Conservation (phyloP, 768 basidiomycete genomes). For the Symmetrospora coprosmae region DNA sequence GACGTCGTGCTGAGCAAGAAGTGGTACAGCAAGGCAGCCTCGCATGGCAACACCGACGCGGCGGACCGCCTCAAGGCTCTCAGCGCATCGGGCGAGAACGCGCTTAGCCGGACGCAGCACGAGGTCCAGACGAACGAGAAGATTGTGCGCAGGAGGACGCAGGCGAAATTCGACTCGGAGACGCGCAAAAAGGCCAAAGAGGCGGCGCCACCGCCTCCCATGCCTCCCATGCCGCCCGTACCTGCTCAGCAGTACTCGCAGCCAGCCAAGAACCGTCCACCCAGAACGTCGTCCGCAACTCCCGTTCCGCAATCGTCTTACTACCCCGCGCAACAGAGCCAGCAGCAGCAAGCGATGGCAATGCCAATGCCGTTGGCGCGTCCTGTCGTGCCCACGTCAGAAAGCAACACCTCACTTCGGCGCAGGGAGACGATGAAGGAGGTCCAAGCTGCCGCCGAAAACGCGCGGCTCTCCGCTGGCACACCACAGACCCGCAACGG, state of each 20-base stretch:
- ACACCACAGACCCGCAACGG: background rate
- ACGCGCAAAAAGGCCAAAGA: no score
- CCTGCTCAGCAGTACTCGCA: background rate
- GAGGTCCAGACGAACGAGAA: conserved; percentile 61
- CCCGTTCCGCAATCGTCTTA: no score
- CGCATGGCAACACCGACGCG: conserved; percentile 71
- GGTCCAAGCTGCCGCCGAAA: conserved; percentile 28
- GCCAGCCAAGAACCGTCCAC: background rate
- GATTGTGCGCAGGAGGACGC: conserved; percentile 68
- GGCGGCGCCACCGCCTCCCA: conserved; percentile 4
- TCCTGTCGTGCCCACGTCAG: conserved; percentile 1
- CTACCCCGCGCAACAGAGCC: background rate
- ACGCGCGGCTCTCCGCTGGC: background rate
- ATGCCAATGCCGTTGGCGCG: background rate
- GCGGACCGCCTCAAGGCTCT: conserved; percentile 57
- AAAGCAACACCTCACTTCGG: conserved; percentile 6
- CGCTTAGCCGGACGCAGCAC: conserved; percentile 66
- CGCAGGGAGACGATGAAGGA: conserved; percentile 27
- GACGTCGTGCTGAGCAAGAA: conserved; percentile 47
- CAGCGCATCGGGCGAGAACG: conserved; percentile 45
- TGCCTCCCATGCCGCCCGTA: background rate
- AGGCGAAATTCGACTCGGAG: conserved; percentile 40
- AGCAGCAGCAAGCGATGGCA: background rate
- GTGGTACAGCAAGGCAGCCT: conserved; percentile 65
- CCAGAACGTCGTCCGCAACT: background rate